phyloP scores from a whole-genome alignment of 352 stramenopile genomes.

The Hyaloperonospora arabidopsidis region DNA sequence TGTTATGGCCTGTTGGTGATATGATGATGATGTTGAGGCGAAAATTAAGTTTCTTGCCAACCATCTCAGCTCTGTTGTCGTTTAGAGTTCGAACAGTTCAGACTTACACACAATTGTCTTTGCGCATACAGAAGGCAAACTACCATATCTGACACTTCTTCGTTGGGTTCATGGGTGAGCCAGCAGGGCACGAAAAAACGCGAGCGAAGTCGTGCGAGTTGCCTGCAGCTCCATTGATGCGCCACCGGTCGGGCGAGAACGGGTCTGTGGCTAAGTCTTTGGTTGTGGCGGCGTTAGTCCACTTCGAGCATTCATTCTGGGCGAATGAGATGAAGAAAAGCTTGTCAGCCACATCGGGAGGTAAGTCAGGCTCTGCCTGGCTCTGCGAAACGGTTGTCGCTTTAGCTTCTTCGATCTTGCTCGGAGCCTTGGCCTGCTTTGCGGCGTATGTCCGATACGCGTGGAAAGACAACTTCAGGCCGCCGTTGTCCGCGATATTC shows the following conservation, averaged over 20 bases:
- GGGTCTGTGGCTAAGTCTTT: slow-evolving; percentile 47
- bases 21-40: slow-evolving; percentile 14
- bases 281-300: slow-evolving; percentile 46
- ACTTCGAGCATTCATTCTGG: slow-evolving; percentile 62
- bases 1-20: slow-evolving; percentile 23
- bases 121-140: slow-evolving; percentile 12
- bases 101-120: slow-evolving; percentile 14
- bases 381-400: slow-evolving; percentile 8
- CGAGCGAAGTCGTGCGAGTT: slow-evolving; percentile 65
- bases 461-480: slow-evolving; percentile 59
- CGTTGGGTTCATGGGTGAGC: slow-evolving; percentile 58
- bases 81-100: slow-evolving; percentile 7
- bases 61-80: slow-evolving; percentile 11
- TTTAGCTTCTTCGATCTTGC: slow-evolving; percentile 16
- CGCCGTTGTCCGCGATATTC: slow-evolving; percentile 82
- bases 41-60: slow-evolving; percentile 24
- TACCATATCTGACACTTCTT: slow-evolving; percentile 77
- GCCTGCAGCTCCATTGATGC: slow-evolving; percentile 70
- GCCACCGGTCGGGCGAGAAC: slow-evolving; percentile 62
- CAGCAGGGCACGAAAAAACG: slow-evolving; percentile 47
- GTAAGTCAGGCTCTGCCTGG: slow-evolving; percentile 16
- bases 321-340: slow-evolving; percentile 81
- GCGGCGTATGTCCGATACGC: slow-evolving; percentile 44
- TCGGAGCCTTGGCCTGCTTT: slow-evolving; percentile 12
- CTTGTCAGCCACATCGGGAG: slow-evolving; percentile 26